phyloP scores from a whole-genome alignment of 2,329 filamentous ascomycete species.

The Xylariaceae sp. region DNA sequence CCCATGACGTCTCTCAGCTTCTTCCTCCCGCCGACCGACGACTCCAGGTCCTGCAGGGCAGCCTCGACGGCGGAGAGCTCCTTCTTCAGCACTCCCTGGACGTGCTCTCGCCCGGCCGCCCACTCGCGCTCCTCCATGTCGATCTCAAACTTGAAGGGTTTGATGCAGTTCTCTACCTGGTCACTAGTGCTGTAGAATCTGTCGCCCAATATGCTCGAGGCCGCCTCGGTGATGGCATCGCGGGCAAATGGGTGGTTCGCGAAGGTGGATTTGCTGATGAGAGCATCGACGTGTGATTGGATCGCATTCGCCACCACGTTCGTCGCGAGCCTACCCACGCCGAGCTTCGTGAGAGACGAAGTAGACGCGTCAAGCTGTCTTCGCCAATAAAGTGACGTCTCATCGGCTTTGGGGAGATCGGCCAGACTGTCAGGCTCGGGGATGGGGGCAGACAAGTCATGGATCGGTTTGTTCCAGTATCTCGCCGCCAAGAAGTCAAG shows the following conservation, averaged over 20 bases:
- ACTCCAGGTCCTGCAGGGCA: slow-evolving; percentile 69
- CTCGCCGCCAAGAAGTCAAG: slow-evolving; percentile 85
- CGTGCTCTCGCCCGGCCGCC: slow-evolving; percentile 76
- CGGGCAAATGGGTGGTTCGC: slow-evolving; percentile 84
- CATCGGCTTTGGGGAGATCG: slow-evolving; percentile 76
- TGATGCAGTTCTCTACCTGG: slow-evolving; percentile 97
- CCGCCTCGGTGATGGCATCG: slow-evolving; percentile 86
- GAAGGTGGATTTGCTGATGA: slow-evolving; percentile 78
- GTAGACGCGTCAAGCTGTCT: slow-evolving; percentile 89
- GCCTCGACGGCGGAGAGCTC: slow-evolving; percentile 79
- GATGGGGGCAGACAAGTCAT: slow-evolving; percentile 63
- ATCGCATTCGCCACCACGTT: slow-evolving; percentile 85
- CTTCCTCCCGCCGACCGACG: slow-evolving; percentile 67
- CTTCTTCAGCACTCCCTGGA: slow-evolving; percentile 71
- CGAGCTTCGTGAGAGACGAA: slow-evolving; percentile 85
- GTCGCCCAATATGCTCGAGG: slow-evolving; percentile 83
- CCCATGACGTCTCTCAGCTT: slow-evolving; percentile 84
- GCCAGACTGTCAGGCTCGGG: slow-evolving; percentile 65
- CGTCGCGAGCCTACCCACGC: slow-evolving; percentile 86
- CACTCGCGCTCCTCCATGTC: slow-evolving; percentile 90
- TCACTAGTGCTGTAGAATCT: slow-evolving; percentile 95
- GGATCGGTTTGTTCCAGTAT: slow-evolving; percentile 95
- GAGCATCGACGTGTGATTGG: slow-evolving; percentile 70
- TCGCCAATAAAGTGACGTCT: slow-evolving; percentile 84
- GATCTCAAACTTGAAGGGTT: slow-evolving; percentile 97